Conservation (phyloP, 345 rosid species). For the Boechera divaricarpa region DNA sequence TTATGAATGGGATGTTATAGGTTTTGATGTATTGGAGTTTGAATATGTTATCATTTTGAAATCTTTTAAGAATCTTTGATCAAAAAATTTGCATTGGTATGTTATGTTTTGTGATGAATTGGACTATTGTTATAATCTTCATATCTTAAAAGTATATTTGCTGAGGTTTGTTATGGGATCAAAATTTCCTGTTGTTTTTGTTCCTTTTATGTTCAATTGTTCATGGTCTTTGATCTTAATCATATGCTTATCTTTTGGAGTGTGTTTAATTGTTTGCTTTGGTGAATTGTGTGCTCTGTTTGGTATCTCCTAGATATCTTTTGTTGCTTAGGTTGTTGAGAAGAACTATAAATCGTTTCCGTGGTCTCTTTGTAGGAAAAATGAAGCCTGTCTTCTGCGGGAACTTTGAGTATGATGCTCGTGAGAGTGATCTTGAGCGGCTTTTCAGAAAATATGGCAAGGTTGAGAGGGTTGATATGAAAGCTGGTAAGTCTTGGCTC, state of each 20-base stretch:
- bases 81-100: background rate
- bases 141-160: background rate
- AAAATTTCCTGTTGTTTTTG: background rate
- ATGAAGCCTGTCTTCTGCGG: slow-evolving; percentile 96
- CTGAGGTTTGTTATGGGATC: background rate
- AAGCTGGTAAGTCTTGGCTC: slow-evolving; percentile 70
- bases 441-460: slow-evolving; percentile 86
- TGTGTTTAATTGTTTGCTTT: background rate
- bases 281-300: background rate
- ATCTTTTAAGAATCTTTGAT: background rate
- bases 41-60: background rate
- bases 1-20: background rate
- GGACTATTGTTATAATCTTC: background rate
- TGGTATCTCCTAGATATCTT: background rate
- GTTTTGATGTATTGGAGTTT: background rate
- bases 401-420: slow-evolving; percentile 90
- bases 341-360: background rate
- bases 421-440: slow-evolving; percentile 82
- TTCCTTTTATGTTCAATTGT: background rate
- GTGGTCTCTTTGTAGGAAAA: slow-evolving; percentile 39
- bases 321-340: background rate
- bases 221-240: background rate
- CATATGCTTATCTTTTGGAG: background rate
- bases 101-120: background rate
- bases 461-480: slow-evolving; percentile 93